Conservation (phyloP, 2,329 filamentous ascomycete species). For the Emmonsiellopsis sp. region DNA sequence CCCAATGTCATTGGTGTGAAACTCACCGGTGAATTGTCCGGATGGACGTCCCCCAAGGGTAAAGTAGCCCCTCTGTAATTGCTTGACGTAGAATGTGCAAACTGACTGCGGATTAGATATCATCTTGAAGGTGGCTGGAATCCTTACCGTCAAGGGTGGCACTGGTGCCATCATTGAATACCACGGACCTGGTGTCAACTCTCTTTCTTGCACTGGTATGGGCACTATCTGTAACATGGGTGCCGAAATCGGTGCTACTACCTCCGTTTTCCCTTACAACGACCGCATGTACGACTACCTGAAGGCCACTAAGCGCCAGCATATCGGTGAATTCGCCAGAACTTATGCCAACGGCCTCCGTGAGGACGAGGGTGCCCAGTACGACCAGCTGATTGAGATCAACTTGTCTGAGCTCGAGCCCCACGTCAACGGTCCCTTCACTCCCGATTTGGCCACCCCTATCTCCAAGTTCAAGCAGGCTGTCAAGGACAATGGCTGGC, state of each 20-base stretch:
- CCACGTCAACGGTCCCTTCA: conserved; percentile 98
- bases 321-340: conserved; percentile 85
- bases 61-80: conserved; percentile 24
- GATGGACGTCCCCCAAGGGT: conserved; percentile 93
- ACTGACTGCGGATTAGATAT: conserved; percentile 53
- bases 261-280: conserved; percentile 95
- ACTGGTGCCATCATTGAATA: conserved; percentile 67
- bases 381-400: conserved; percentile 93
- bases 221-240: conserved; percentile 68
- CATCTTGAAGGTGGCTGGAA: conserved; percentile 93
- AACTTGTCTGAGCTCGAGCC: conserved; percentile 92
- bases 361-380: conserved; percentile 83
- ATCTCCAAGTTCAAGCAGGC: conserved; percentile 96
- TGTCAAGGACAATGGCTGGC: conserved; percentile 92
- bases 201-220: conserved; percentile 76
- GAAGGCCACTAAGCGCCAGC: conserved; percentile 75
- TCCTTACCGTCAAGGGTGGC: conserved; percentile 94
- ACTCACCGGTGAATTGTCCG: conserved; percentile 78
- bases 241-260: conserved; percentile 63
- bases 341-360: conserved; percentile 75
- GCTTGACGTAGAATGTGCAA: not conserved
- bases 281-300: conserved; percentile 97
- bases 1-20: conserved; percentile 95
- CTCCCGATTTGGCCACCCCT: conserved; percentile 91
- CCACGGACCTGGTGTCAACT: conserved; percentile 61